phyloP scores from a whole-genome alignment of 2,329 filamentous ascomycete species.

The Nothophoma quercina region DNA sequence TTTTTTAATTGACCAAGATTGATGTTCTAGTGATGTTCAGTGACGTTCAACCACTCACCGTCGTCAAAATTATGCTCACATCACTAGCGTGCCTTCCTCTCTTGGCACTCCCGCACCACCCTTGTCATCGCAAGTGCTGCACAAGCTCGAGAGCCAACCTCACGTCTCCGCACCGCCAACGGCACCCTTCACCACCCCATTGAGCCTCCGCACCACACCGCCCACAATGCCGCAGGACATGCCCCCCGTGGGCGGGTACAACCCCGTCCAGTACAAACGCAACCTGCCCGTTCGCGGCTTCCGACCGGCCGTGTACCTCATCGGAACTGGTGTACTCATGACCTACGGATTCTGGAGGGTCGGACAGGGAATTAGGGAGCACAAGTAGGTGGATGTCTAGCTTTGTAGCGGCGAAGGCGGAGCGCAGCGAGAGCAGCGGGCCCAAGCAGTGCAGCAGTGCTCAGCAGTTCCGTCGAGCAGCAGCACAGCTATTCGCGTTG shows the following conservation, averaged over 20 bases:
- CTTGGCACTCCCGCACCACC: slow-evolving; percentile 31
- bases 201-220: slow-evolving; percentile 34
- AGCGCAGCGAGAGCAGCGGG: not conserved
- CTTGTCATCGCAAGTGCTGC: slow-evolving; percentile 31
- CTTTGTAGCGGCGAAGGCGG: not conserved
- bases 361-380: slow-evolving; percentile 83
- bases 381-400: slow-evolving; percentile 71
- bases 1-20: slow-evolving; percentile 6
- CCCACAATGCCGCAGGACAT: slow-evolving; percentile 93
- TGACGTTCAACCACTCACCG: slow-evolving; percentile 26
- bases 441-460: no score
- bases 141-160: slow-evolving; percentile 31
- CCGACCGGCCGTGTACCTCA: slow-evolving; percentile 79
- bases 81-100: slow-evolving; percentile 31
- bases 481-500: not conserved
- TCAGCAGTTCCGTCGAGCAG: no score
- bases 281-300: slow-evolving; percentile 93
- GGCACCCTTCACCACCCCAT: slow-evolving; percentile 34
- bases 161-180: slow-evolving; percentile 36
- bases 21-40: slow-evolving; percentile 7
- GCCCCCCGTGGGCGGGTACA: slow-evolving; percentile 93
- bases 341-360: slow-evolving; percentile 90
- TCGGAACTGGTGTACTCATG: slow-evolving; percentile 80
- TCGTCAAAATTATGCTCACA: slow-evolving; percentile 39
- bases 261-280: slow-evolving; percentile 96